phyloP scores from a whole-genome alignment of 306 rosid genomes.

The Hylodesmum podocarpum region DNA sequence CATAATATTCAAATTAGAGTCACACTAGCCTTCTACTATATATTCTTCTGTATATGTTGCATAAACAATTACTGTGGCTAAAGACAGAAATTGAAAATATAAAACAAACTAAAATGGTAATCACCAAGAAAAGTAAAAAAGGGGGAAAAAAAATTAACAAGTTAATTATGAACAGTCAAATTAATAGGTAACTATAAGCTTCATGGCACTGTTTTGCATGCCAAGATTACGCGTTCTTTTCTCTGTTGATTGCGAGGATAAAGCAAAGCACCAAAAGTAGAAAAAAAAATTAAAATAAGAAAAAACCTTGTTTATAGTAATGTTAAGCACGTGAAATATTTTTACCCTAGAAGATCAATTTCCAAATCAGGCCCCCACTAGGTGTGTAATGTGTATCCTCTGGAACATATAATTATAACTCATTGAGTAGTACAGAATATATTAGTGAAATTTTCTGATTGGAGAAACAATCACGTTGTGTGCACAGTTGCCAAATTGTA shows the following conservation, averaged over 20 bases:
- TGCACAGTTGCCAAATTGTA: slow-evolving; percentile 27
- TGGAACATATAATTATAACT: slow-evolving; percentile 3
- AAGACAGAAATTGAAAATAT: background rate
- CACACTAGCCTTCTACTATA: background rate
- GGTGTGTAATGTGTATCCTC: slow-evolving; percentile 8
- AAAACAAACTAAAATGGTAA: background rate
- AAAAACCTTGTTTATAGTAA: background rate
- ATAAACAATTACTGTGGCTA: background rate
- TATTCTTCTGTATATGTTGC: background rate
- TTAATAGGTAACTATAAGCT: background rate
- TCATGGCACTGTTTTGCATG: slow-evolving; percentile 14
- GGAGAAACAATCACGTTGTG: slow-evolving; percentile 24
- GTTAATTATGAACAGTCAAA: background rate
- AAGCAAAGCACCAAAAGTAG: background rate
- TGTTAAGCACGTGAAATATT: slow-evolving; percentile 14
- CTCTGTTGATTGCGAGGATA: slow-evolving; percentile 3
- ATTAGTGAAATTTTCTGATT: slow-evolving; percentile 21
- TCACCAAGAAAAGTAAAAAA: background rate
- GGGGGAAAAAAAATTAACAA: background rate
- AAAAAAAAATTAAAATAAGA: background rate
- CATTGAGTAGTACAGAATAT: background rate
- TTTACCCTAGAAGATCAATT: slow-evolving; percentile 28
- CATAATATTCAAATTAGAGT: background rate
- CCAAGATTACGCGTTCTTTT: slow-evolving; percentile 20
- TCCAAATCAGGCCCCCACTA: slow-evolving; percentile 14